These are phyloP conservation scores for Dalbergia cochinchinensis DNA, from an alignment of 306 rosid species.

Conservation along the genomic window DNA sequence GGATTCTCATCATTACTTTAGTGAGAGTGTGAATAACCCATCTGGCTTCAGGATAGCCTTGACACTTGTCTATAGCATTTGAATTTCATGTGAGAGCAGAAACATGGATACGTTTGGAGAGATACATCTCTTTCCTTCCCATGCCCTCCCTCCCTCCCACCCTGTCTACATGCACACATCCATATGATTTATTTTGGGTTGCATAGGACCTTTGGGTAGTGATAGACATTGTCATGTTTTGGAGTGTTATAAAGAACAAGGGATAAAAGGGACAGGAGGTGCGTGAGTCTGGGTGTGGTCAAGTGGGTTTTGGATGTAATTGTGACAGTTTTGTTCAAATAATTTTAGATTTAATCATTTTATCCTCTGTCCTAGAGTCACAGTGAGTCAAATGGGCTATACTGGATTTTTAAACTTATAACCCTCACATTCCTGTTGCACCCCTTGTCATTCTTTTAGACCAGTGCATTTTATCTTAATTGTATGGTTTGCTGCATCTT, in stretches of 20 bases:
- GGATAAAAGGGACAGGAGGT: conserved; percentile 31
- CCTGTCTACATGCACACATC: background rate
- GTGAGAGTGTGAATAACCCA: conserved; percentile 34
- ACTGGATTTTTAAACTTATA: conserved; percentile 13
- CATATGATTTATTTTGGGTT: conserved; percentile 29
- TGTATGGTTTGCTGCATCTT: conserved; percentile 22
- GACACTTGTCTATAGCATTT: conserved; percentile 19
- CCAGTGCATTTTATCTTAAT: background rate
- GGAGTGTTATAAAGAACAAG: background rate
- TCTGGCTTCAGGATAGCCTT: conserved; percentile 36
- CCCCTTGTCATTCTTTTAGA: conserved; percentile 8
- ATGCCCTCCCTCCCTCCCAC: background rate
- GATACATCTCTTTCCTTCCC: conserved; percentile 9
- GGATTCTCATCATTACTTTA: conserved; percentile 39
- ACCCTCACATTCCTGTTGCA: background rate
- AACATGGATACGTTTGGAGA: conserved; percentile 11
- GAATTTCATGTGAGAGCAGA: conserved; percentile 25
- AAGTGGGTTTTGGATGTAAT: background rate
- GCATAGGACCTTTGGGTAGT: background rate
- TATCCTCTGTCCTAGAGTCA: conserved; percentile 18
- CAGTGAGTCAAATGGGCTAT: background rate
- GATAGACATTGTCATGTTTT: conserved; percentile 28
- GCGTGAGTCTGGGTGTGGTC: background rate
- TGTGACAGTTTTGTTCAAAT: background rate
- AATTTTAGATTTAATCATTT: background rate